These are phyloP conservation scores for Agroathelia rolfsii DNA, from an alignment of 1,284 basidiomycete species.

Conservation along the genomic window DNA sequence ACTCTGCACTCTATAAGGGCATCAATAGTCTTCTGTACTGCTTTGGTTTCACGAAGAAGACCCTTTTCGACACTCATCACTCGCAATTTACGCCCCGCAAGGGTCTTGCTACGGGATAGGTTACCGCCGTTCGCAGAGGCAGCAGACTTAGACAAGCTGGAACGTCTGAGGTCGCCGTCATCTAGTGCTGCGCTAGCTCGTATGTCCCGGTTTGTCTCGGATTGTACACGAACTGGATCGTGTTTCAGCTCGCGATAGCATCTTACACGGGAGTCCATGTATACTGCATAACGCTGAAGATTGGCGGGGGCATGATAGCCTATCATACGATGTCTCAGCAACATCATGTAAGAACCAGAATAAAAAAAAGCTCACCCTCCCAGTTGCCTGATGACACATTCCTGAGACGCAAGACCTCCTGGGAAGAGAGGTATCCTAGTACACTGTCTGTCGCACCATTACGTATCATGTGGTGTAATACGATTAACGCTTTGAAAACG, in stretches of 20 bases:
- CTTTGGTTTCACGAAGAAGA: slow-evolving; percentile 83
- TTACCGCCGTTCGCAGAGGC: slow-evolving; percentile 14
- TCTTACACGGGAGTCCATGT: slow-evolving; percentile 85
- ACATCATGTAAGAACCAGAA: slow-evolving; percentile 2
- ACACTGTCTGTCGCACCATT: slow-evolving; percentile 91
- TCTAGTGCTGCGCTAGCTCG: slow-evolving; percentile 23
- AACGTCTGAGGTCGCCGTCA: slow-evolving; percentile 14
- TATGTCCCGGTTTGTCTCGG: slow-evolving; percentile 81
- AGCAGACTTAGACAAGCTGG: slow-evolving; percentile 8
- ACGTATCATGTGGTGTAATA: slow-evolving; percentile 92
- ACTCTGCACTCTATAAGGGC: slow-evolving; percentile 82
- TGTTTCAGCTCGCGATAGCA: slow-evolving; percentile 88
- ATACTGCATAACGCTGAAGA: slow-evolving; percentile 79
- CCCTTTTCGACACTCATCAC: slow-evolving; percentile 95
- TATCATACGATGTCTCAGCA: slow-evolving; percentile 19
- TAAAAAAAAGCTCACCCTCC: slow-evolving; percentile 51
- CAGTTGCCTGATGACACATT: slow-evolving; percentile 71
- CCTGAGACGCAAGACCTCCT: slow-evolving; percentile 70
- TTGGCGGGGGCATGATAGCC: slow-evolving; percentile 83
- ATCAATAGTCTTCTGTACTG: slow-evolving; percentile 86
- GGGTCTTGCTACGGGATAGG: slow-evolving; percentile 61
- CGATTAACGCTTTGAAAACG: slow-evolving; percentile 93
- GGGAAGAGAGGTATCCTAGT: slow-evolving; percentile 70
- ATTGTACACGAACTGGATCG: slow-evolving; percentile 85
- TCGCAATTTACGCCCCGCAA: slow-evolving; percentile 76